phyloP scores from a whole-genome alignment of 495 filamentous ascomycete genomes.

The Xanthoparmelia taractica region DNA sequence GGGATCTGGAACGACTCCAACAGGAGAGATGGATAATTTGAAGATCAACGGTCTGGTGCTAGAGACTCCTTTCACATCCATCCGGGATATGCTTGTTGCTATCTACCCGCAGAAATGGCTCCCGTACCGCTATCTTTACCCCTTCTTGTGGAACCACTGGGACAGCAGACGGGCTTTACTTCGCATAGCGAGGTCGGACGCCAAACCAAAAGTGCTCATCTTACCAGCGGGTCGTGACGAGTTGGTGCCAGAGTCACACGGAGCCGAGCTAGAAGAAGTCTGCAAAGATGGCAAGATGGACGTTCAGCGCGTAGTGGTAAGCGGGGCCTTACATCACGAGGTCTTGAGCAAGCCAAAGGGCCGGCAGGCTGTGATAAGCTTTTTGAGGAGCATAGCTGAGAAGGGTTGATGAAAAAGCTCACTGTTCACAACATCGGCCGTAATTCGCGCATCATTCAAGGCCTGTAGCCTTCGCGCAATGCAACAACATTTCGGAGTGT shows the following conservation, averaged over 20 bases:
- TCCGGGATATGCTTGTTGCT: slow-evolving; percentile 62
- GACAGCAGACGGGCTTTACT: slow-evolving; percentile 35
- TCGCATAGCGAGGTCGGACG: slow-evolving; percentile 26
- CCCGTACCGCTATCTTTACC: slow-evolving; percentile 58
- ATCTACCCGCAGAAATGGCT: slow-evolving; percentile 80
- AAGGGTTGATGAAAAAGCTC: background rate
- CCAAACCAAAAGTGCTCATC: slow-evolving; percentile 41
- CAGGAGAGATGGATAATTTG: slow-evolving; percentile 17
- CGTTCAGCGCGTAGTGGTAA: slow-evolving; percentile 33
- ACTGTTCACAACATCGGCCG: background rate
- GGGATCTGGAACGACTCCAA: background rate
- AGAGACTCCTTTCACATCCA: slow-evolving; percentile 69
- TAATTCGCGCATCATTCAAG: background rate
- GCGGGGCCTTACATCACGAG: slow-evolving; percentile 49
- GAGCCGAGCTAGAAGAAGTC: slow-evolving; percentile 39
- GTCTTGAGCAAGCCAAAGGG: slow-evolving; percentile 37
- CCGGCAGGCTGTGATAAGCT: slow-evolving; percentile 33
- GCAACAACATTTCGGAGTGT: slow-evolving; percentile 62
- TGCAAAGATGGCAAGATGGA: slow-evolving; percentile 31
- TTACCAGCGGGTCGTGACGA: slow-evolving; percentile 60
- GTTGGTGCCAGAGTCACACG: slow-evolving; percentile 54
- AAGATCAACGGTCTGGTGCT: slow-evolving; percentile 51
- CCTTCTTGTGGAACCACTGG: slow-evolving; percentile 50
- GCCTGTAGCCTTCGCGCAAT: background rate
- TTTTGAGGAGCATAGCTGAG: slow-evolving; percentile 9